Percentiles rank a stretch among this genome's conserved stretches.
Conservation (phyloP, 192 early-diverging fungal genomes). For the Dissophora globulifera region DNA sequence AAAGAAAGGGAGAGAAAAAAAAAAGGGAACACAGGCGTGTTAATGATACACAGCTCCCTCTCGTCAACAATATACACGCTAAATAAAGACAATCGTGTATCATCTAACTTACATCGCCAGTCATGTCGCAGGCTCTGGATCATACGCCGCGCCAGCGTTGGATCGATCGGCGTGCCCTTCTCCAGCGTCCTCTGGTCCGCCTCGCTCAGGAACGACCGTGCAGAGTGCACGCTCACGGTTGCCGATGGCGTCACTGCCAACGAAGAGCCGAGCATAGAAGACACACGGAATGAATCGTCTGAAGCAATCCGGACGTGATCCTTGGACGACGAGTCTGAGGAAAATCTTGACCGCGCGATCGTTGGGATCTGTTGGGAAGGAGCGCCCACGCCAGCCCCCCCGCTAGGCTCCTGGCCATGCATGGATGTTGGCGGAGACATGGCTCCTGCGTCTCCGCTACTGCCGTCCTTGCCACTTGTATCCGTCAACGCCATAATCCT, state of each 20-base stretch:
- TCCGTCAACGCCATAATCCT: constrained; percentile 11
- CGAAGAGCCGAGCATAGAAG: too few species aligned
- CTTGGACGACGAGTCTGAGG: not conserved
- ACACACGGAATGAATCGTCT: too few species aligned
- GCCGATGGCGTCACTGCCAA: not conserved
- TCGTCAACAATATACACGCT: too few species aligned
- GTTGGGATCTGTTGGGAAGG: not conserved
- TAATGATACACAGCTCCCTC: too few species aligned
- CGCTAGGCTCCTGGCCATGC: not conserved
- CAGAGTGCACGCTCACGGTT: not conserved
- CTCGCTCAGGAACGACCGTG: not conserved
- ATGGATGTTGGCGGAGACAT: not conserved
- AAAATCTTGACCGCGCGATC: constrained; percentile 3
- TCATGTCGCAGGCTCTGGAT: constrained; percentile 28
- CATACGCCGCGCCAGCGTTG: constrained; percentile 10
- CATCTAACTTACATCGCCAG: constrained; percentile 37
- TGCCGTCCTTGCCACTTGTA: not conserved
- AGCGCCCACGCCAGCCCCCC: not conserved
- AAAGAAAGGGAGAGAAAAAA: not conserved
- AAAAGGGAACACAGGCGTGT: too few species aligned
- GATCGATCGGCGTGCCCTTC: constrained; percentile 23
- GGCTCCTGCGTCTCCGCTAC: not conserved
- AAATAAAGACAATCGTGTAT: too few species aligned
- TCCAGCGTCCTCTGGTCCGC: constrained; percentile 12
- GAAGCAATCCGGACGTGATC: constrained; percentile 19